Evolutionary conservation across 2,329 filamentous ascomycete genomes (phyloP).

Genomic region (Periconia sp.): DNA sequence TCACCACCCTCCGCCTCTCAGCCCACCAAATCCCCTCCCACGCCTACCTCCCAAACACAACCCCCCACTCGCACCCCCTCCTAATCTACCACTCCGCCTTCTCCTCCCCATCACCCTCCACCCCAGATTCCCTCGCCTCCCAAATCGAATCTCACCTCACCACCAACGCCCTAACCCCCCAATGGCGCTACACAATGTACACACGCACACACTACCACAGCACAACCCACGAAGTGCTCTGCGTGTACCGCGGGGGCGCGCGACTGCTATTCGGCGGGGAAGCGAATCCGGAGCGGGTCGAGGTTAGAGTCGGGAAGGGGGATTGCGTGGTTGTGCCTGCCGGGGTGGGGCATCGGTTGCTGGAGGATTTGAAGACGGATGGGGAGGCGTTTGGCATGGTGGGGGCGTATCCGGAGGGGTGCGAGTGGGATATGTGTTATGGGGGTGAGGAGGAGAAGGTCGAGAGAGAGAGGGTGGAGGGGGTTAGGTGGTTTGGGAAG

Average conservation of each 20-base stretch:
- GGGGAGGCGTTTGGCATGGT: slow-evolving; percentile 63
- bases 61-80: slow-evolving; percentile 63
- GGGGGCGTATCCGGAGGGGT: slow-evolving; percentile 61
- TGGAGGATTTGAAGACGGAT: slow-evolving; percentile 50
- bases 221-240: slow-evolving; percentile 67
- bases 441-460: slow-evolving; percentile 59
- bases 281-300: slow-evolving; percentile 53
- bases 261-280: slow-evolving; percentile 68
- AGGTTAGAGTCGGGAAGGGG: slow-evolving; percentile 57
- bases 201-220: slow-evolving; percentile 65
- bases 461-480: slow-evolving; percentile 52
- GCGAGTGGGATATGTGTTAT: slow-evolving; percentile 70
- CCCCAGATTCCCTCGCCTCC: slow-evolving; percentile 41
- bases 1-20: slow-evolving; percentile 58
- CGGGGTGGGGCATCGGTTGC: slow-evolving; percentile 63
- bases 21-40: slow-evolving; percentile 62
- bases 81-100: slow-evolving; percentile 68
- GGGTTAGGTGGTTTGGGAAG: slow-evolving; percentile 58
- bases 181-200: slow-evolving; percentile 72
- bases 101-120: slow-evolving; percentile 18
- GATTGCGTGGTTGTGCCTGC: slow-evolving; percentile 67
- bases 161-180: slow-evolving; percentile 55
- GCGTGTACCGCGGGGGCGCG: slow-evolving; percentile 59
- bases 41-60: slow-evolving; percentile 63
- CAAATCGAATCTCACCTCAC: slow-evolving; percentile 60